Evolutionary conservation across 345 rosid species (phyloP).

Genomic region (Brassica juncea): DNA sequence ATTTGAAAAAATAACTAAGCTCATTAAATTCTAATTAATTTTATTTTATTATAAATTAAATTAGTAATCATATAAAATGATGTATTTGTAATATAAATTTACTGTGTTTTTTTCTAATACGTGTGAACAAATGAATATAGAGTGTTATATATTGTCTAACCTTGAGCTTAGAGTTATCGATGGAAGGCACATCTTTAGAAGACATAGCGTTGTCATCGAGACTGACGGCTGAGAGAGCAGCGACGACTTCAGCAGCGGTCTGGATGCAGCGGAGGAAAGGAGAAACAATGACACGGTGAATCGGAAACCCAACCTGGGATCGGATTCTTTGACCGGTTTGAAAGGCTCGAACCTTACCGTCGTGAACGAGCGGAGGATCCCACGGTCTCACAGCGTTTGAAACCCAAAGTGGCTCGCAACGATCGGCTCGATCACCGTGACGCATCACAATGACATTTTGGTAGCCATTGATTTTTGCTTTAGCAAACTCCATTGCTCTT

Average conservation of each 20-base stretch:
- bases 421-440: conserved; percentile 84
- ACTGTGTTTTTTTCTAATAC: background rate
- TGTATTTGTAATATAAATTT: background rate
- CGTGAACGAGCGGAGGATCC: conserved; percentile 68
- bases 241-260: conserved; percentile 59
- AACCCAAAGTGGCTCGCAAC: conserved; percentile 52
- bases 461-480: conserved; percentile 3
- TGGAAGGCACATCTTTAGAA: conserved; percentile 26
- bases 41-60: too few species aligned
- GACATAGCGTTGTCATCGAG: conserved; percentile 33
- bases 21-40: background rate
- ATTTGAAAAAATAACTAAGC: background rate
- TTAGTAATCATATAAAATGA: background rate
- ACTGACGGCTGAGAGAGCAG: conserved; percentile 51
- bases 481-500: conserved; percentile 33
- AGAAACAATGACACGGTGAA: conserved; percentile 80
- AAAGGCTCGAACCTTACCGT: conserved; percentile 57
- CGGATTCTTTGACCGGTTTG: conserved; percentile 52
- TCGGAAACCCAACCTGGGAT: conserved; percentile 44
- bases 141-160: conserved; percentile 32
- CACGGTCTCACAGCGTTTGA: conserved; percentile 60
- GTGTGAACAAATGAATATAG: too few species aligned
- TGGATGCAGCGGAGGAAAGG: conserved; percentile 86
- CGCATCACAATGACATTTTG: conserved; percentile 84
- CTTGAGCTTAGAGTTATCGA: conserved; percentile 61